These are phyloP conservation scores for Beauveria sp. DNA, from an alignment of 2,329 filamentous ascomycete genomes.

Conservation along the genomic window DNA sequence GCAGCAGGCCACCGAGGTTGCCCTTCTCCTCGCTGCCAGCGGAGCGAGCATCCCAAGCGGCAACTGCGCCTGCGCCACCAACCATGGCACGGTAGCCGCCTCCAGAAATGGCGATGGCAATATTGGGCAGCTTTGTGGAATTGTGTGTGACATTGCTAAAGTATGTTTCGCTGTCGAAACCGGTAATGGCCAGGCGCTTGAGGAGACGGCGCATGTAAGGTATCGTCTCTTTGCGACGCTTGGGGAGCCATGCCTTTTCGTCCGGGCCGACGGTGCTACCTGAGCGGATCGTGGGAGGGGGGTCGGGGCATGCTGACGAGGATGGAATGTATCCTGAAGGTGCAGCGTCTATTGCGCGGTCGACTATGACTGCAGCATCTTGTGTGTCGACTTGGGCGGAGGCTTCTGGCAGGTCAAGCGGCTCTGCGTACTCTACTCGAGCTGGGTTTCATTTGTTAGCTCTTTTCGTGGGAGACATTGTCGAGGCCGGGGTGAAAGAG, in stretches of 20 bases:
- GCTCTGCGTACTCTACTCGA: background rate
- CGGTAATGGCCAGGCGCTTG: slow-evolving; percentile 56
- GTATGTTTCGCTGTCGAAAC: slow-evolving; percentile 62
- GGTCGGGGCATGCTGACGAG: background rate
- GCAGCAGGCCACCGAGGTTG: slow-evolving; percentile 72
- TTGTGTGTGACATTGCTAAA: slow-evolving; percentile 59
- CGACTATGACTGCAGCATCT: background rate
- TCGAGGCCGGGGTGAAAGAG: background rate
- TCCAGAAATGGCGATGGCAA: slow-evolving; percentile 72
- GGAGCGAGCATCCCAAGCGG: slow-evolving; percentile 72
- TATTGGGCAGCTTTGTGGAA: slow-evolving; percentile 42
- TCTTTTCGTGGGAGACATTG: background rate
- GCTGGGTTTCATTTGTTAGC: background rate
- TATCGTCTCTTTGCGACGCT: slow-evolving; percentile 60
- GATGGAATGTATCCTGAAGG: slow-evolving; percentile 8
- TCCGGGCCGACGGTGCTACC: slow-evolving; percentile 5
- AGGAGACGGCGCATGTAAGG: slow-evolving; percentile 64
- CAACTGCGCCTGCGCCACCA: slow-evolving; percentile 71
- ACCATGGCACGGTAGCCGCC: slow-evolving; percentile 80
- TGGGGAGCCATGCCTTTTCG: slow-evolving; percentile 50
- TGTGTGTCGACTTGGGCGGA: background rate
- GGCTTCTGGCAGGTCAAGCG: background rate
- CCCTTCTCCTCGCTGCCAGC: slow-evolving; percentile 38
- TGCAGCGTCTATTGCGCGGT: slow-evolving; percentile 2
- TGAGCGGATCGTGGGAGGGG: slow-evolving; percentile 8